Base-by-base conservation (phyloP, 257 asterid species). In the Penstemon newberryi region DNA sequence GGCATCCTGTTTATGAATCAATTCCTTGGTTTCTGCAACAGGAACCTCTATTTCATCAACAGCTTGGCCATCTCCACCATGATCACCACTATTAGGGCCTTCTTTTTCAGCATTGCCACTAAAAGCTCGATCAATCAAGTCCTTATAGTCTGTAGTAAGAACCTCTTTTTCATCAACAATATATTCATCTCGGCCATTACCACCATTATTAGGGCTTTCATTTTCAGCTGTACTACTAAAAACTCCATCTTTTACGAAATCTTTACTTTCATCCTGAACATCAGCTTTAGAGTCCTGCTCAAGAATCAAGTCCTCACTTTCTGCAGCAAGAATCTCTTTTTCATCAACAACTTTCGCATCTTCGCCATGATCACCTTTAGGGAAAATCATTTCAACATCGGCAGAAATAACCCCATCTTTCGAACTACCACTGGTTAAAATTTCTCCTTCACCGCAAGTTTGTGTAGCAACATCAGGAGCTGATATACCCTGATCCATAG, bases 221-320 rank as follows among this genome's bases (percentile, higher is more conserved):
- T 25, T 25, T 25, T 25, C 33, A 25, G 33, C 33, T 25, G 1
- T 25, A 25, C 33, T 0, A 25, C 33, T 25, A 25, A 25, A 25
- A 25, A 25, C 33, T 25, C 2, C 33, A 25, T 25, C 33, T 25
- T 25, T 25, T 2, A 25, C 33, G 33, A 61, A 46, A 65, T 52
- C 67, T 69, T 19, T 56, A 65, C 44, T 79, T 63, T 58, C 78
- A 70, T 69, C 73, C 18, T 64, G 69, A 19, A 53, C 69, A 50
- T 71, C 71, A 56, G 83, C 60, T 3, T 56, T 60, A 18, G 38
- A 40, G 74, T 81, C 85, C 8, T 50, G 5, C 66, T 73, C 50
- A 65, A 63, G 67, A 75, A 74, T 66, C 7, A 47, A 65, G 54
- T 37, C 75, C 76, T 56, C 63, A 44, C 66, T 61, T 63, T 76